These are phyloP conservation scores for Plasmodium blacklocki DNA, from an alignment of 169 alveolate species.

Conservation along the genomic window DNA sequence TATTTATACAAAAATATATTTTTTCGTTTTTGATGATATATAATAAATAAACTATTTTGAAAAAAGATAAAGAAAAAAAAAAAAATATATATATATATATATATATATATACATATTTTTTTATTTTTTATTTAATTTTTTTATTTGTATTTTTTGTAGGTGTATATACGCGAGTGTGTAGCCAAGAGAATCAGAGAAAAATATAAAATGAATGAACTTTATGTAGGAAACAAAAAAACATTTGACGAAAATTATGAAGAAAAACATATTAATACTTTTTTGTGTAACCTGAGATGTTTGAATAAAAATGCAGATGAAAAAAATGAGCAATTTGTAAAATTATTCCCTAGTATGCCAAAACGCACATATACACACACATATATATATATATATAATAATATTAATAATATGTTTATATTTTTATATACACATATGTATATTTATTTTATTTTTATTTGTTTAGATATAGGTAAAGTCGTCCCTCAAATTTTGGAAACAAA, in stretches of 20 bases:
- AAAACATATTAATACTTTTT: slow-evolving; percentile 61
- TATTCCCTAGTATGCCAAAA: slow-evolving; percentile 57
- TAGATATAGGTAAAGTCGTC: slow-evolving; percentile 45
- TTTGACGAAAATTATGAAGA: slow-evolving; percentile 75
- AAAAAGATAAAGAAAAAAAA: slow-evolving; percentile 5
- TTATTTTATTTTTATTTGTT: slow-evolving; percentile 10
- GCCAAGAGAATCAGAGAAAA: slow-evolving; percentile 49
- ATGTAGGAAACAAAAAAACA: slow-evolving; percentile 5
- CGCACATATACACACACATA: not conserved
- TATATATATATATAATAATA: not conserved
- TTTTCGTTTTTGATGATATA: too few species aligned
- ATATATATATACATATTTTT: not conserved
- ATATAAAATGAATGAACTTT: slow-evolving; percentile 61
- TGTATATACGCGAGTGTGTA: slow-evolving; percentile 68
- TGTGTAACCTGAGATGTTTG: slow-evolving; percentile 44
- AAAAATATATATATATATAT: not conserved
- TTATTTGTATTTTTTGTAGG: slow-evolving; percentile 40
- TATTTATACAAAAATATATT: too few species aligned
- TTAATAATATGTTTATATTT: not conserved
- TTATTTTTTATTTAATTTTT: not conserved
- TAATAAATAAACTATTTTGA: too few species aligned
- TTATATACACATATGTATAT: not conserved
- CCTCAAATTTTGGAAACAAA: slow-evolving; percentile 21
- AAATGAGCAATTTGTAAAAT: slow-evolving; percentile 22
- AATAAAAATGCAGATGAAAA: slow-evolving; percentile 22